Percentiles rank a stretch among this genome's conserved stretches.
Evolutionary conservation across 768 basidiomycete genomes (phyloP).

Genomic region (Leucosporidium scottii): DNA sequence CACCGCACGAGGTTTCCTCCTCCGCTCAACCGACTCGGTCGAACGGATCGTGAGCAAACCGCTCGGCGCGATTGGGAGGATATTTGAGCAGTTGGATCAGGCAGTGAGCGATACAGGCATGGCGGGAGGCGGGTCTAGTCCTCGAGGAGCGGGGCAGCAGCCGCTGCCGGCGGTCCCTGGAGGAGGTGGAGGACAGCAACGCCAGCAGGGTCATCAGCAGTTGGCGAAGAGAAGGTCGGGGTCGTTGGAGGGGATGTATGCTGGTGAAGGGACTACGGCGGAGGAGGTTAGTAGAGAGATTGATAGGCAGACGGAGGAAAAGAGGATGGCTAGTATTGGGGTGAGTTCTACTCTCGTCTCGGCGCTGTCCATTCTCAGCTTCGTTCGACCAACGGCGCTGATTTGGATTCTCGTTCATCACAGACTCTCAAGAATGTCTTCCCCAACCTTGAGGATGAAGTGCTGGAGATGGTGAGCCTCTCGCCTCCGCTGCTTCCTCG

Average conservation of each 20-base stretch:
- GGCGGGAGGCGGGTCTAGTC: background rate
- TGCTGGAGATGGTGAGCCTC: constrained; percentile 66
- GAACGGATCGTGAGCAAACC: constrained; percentile 37
- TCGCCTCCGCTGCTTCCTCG: constrained; percentile 37
- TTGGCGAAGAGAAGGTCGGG: background rate
- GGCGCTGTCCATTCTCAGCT: constrained; percentile 37
- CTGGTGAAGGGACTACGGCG: background rate
- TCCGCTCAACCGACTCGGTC: constrained; percentile 31
- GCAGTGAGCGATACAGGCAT: background rate
- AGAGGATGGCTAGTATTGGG: constrained; percentile 13
- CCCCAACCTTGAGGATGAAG: constrained; percentile 69
- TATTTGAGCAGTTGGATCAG: constrained; percentile 35
- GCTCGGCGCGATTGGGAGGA: constrained; percentile 37
- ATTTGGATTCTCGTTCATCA: background rate
- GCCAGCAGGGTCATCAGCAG: background rate
- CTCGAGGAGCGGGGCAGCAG: constrained; percentile 1
- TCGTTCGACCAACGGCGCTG: background rate
- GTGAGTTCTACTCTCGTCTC: constrained; percentile 49
- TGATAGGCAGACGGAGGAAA: constrained; percentile 27
- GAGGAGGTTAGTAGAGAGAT: constrained; percentile 12
- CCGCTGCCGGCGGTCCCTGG: background rate
- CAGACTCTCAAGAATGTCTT: constrained; percentile 84
- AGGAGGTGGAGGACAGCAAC: background rate
- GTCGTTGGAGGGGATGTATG: constrained; percentile 16
- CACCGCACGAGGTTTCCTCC: constrained; percentile 19